Base-by-base conservation (phyloP, 768 basidiomycete genomes). In the Xerocomus spinulosus region DNA sequence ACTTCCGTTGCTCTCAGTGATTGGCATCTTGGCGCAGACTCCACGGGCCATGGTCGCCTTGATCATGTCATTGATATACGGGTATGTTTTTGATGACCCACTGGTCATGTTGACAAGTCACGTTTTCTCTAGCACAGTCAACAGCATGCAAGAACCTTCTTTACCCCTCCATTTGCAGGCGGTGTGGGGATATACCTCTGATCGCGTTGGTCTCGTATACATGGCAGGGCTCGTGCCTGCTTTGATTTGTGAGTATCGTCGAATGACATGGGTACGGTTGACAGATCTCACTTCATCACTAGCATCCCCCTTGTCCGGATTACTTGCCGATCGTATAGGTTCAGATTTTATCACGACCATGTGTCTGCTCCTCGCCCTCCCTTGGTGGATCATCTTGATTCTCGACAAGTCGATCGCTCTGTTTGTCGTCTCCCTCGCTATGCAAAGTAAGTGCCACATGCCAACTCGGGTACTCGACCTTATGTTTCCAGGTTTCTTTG, bases 281-380 rank as follows among this genome's bases (percentile, higher is more conserved):
- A n/a, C n/a, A n/a, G n/a, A n/a, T 21, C 17, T 49, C 13, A 61
- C 29, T 24, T 49, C 10, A 5, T 8, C 38, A 4, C 25, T 39
- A 86, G 83, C 84, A 0, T 73, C 79, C 9, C 76, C 82, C 1
- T 20, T 85, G 2, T 61, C 78, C n/a, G 87, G 87, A 2, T 78
- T 73, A 61, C 63, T 75, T 17, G 63, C 75, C 2, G 87, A 90
- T 60, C 71, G 68, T 40, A 57, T 68, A 9, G 85, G 85, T 9
- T 51, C 82, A 2, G 79, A 79, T 51, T 82, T 75, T 70, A 69
- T 81, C 30, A 72, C 79, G 1, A 53, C 72, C 35, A 44, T 71
- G 10, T 78, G 71, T 43, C 57, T 85, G 24, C 3, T 79, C 3
- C 61, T 82, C 9, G 62, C 82, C 1, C 37, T 85, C 6, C 87